These are phyloP conservation scores for Solanum piurae DNA, from an alignment of 257 asterid species.

Conservation along the genomic window DNA sequence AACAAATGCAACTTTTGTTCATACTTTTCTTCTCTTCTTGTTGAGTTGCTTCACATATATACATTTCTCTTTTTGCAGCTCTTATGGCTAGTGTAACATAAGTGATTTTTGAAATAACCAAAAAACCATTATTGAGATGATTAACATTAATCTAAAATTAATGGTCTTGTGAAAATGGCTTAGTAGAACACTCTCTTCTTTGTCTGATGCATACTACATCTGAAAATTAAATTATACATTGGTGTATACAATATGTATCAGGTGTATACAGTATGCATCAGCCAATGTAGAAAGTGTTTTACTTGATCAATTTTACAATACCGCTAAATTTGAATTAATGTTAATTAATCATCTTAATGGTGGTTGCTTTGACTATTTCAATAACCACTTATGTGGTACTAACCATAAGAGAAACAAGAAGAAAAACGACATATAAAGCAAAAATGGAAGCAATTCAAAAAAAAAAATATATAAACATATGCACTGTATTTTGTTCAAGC, in stretches of 20 bases:
- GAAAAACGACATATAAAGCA: conserved; percentile 12
- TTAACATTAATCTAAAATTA: conserved; percentile 12
- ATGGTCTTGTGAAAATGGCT: conserved; percentile 15
- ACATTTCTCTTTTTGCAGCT: conserved; percentile 45
- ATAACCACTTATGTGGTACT: conserved; percentile 14
- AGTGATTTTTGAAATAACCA: conserved; percentile 10
- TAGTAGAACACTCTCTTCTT: background rate
- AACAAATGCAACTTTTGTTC: conserved; percentile 13
- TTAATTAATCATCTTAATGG: conserved; percentile 13
- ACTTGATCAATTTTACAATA: conserved; percentile 7
- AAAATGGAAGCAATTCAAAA: too few relatives aligned
- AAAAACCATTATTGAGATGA: conserved; percentile 15
- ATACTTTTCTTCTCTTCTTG: background rate
- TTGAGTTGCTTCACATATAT: conserved; percentile 10
- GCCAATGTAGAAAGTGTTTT: conserved; percentile 12
- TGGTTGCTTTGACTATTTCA: conserved; percentile 7
- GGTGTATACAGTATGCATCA: too few relatives aligned
- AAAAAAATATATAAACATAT: background rate
- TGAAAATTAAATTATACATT: too few relatives aligned
- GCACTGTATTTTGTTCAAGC: conserved; percentile 48
- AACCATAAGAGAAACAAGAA: conserved; percentile 24
- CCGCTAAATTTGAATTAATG: conserved; percentile 13
- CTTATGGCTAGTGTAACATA: conserved; percentile 13
- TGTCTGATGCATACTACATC: too few relatives aligned
- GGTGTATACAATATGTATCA: too few relatives aligned